Base-by-base conservation (phyloP, 306 rosid species). In the Ormosia semicastrata region DNA sequence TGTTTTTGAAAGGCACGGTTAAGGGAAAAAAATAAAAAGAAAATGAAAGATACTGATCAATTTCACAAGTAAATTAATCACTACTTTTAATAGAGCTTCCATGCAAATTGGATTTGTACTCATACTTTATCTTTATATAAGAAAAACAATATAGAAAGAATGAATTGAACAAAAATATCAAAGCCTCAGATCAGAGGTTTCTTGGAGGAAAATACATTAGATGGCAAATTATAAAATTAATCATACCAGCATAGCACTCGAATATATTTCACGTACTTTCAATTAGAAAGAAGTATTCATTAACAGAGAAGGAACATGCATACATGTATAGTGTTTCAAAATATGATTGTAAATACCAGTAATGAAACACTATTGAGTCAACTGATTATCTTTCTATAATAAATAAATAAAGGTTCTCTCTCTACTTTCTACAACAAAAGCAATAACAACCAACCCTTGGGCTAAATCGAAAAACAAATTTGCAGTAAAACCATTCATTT, bases 1-100 rank as follows among this genome's bases (percentile, higher is more conserved):
- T 37, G 79, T 12, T 8, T 66, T 24, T 13, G 24, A 8, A 70
- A 62, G 76, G 37, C 34, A 76, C 15, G 8, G 53, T 8, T 24
- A 66, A 46, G 33, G 9, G 12, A 57, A 34, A 62, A 58, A 17
- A 43, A 24, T 24, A 24, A 24, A 24, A 0, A 24, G 1, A 24
- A 24, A 24, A 24, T 24, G 1, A 24, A 24, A 24, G 24, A 77
- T 46, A 15, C 29, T 14, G 13, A 15, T 60, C 50, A 36, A n/a
- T 77, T 71, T 46, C 81, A 77, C 13, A 47, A 52, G 7, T 56
- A 54, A 71, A 65, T 49, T 41, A 33, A 33, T 76, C 36, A 24
- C 24, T 12, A 37, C 24, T 66, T 3, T 53, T 6, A 68, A 8
- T 34, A 62, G 12, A 81, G 73, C 39, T 54, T 69, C 34, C 13